Base-by-base conservation (phyloP, 2,329 filamentous ascomycete genomes). In the Ilyonectria robusta region DNA sequence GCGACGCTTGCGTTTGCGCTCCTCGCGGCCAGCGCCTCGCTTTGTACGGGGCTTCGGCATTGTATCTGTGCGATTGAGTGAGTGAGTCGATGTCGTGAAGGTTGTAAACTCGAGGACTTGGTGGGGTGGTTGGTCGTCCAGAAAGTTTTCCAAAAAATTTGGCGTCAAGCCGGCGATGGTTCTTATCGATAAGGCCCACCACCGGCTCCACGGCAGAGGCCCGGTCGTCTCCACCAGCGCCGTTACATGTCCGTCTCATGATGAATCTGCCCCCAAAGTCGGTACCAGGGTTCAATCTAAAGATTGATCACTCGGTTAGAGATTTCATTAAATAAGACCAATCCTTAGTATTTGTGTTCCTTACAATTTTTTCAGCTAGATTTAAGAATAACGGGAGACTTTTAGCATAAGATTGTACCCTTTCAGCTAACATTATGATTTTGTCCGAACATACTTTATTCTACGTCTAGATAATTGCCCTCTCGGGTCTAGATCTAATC, bases 11-110 rank as follows among this genome's bases (percentile, higher is more conserved):
- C 81, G 77, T 74, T 84, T 83, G 55, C 79, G 79, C 73, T 83
- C 81, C 33, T 84, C 79, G 71, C 81, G 82, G 21, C 75, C 70
- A 29, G 69, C 75, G 57, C 80, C 79, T 69, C 82, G 77, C 74
- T 84, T 84, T 19, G 82, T 83, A 68, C 83, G 79, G 54, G 82
- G 82, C 72, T 84, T 84, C 13, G 81, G 82, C 83, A 84, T 85
- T 59, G 65, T 78, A 67, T 63, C 35, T 47, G 62, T 23, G 42
- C 46, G 62, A 61, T 65, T 63, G 59, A 55, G 61, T 44, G 37
- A 63, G 35, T 26, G 48, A 63, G 26, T 53, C 50, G 59, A 35
- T 51, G 17, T 29, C 64, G 35, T 40, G 33, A 13, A 21, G 31
- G 37, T 51, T 60, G 59, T 62, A 33, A 44, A 62, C 44, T 51